Conservation (phyloP, 176 grass and related monocot species). For the Tuctoria greenei region DNA sequence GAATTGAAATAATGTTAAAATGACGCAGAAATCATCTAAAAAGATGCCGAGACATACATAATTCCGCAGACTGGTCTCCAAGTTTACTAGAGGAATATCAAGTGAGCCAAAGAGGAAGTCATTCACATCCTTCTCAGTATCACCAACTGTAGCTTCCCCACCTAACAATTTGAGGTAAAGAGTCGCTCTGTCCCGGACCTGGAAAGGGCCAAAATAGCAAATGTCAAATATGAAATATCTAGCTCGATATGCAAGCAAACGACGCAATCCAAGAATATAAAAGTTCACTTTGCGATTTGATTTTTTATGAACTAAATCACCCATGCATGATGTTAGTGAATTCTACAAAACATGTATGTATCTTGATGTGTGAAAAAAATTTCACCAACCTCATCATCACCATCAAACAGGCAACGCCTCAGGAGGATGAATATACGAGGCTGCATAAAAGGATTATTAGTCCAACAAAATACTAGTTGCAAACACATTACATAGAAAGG, state of each 20-base stretch:
- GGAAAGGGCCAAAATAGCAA: not conserved
- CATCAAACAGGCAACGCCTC: slow-evolving; percentile 93
- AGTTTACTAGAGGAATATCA: slow-evolving; percentile 88
- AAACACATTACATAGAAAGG: slow-evolving; percentile 13
- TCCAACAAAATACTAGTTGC: not conserved
- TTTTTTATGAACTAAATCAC: slow-evolving; percentile 4
- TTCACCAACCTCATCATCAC: slow-evolving; percentile 89
- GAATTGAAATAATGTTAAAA: slow-evolving; percentile 18
- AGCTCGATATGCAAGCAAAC: not conserved
- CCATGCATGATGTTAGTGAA: slow-evolving; percentile 15
- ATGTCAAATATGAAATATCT: slow-evolving; percentile 18
- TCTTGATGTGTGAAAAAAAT: slow-evolving; percentile 3
- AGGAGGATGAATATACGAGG: slow-evolving; percentile 97
- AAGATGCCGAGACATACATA: slow-evolving; percentile 58
- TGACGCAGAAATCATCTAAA: not conserved
- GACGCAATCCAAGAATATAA: not conserved
- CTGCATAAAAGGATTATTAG: slow-evolving; percentile 53
- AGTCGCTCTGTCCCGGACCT: slow-evolving; percentile 94
- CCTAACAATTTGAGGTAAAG: slow-evolving; percentile 79
- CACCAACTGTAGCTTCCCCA: slow-evolving; percentile 66
- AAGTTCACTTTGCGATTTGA: not conserved
- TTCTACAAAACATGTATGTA: not conserved
- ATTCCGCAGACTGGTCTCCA: slow-evolving; percentile 80
- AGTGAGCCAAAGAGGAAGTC: slow-evolving; percentile 95
- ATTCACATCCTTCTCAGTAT: slow-evolving; percentile 73